A percentile compares a stretch with the other conserved stretches of the same genome.
Evolutionary conservation across 2,329 filamentous ascomycete genomes (phyloP).

Genomic region (Fusarium agapanthi): DNA sequence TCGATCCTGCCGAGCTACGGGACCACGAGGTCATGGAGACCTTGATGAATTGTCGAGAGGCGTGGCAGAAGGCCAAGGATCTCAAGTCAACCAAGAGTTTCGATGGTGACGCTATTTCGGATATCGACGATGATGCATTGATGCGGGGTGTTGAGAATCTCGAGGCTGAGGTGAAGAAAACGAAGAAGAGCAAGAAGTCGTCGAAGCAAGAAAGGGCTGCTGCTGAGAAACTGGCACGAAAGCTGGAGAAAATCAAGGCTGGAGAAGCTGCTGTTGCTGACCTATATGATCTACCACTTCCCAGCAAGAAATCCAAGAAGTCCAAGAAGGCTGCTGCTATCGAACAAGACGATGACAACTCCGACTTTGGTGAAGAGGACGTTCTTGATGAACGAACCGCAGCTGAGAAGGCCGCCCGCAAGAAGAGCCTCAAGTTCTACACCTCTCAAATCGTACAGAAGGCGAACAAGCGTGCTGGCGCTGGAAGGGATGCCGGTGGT

Average conservation of each 20-base stretch:
- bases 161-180: constrained; percentile 40
- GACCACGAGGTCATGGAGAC: constrained; percentile 93
- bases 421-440: constrained; percentile 96
- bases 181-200: constrained; percentile 43
- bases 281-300: constrained; percentile 69
- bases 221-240: constrained; percentile 52
- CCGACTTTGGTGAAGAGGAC: constrained; percentile 94
- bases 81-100: constrained; percentile 61
- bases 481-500: constrained; percentile 78
- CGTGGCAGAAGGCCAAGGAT: constrained; percentile 80
- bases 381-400: constrained; percentile 79
- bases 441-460: constrained; percentile 98
- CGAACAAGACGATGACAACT: constrained; percentile 68
- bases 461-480: constrained; percentile 81
- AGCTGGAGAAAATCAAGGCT: constrained; percentile 61
- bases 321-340: constrained; percentile 45
- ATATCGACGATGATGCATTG: constrained; percentile 38
- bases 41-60: constrained; percentile 78
- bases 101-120: constrained; percentile 43
- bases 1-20: constrained; percentile 81
- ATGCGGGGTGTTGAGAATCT: constrained; percentile 36
- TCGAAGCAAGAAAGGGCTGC: constrained; percentile 49
- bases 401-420: constrained; percentile 86
- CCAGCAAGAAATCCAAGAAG: constrained; percentile 57
- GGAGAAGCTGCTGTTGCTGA: constrained; percentile 77